These are phyloP conservation scores for Cruciata laevipes DNA, from an alignment of 257 asterid genomes.

Conservation along the genomic window DNA sequence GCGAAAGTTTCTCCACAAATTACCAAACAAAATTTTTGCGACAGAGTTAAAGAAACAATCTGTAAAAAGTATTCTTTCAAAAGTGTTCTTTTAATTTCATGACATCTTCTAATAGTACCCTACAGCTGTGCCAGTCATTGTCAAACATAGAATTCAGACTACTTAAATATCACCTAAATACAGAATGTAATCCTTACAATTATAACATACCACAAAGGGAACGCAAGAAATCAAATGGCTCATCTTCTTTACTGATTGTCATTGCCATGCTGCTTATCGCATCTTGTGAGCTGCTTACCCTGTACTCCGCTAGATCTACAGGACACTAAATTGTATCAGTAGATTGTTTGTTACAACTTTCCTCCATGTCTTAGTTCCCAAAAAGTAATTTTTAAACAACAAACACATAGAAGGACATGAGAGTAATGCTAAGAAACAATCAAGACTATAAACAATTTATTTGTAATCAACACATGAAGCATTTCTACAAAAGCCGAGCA, in stretches of 20 bases:
- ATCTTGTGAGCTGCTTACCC: constrained; percentile 12
- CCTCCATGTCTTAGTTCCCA: neutral
- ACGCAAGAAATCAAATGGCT: constrained; percentile 37
- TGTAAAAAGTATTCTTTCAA: neutral
- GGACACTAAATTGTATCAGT: constrained; percentile 12
- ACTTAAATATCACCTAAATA: too few species aligned
- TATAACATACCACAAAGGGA: constrained; percentile 37
- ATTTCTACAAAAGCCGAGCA: neutral
- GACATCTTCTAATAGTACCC: neutral
- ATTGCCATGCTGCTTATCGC: constrained; percentile 20
- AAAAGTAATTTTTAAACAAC: too few species aligned
- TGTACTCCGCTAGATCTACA: constrained; percentile 26
- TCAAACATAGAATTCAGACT: neutral
- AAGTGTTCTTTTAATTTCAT: neutral
- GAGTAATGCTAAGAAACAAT: neutral
- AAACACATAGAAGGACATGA: neutral
- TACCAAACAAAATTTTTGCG: neutral
- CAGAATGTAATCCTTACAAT: neutral
- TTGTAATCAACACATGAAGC: neutral
- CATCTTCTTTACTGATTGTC: constrained; percentile 26
- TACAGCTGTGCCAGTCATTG: neutral
- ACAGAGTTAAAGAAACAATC: neutral
- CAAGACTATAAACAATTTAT: neutral
- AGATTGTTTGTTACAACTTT: neutral
- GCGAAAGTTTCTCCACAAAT: neutral